Conservation (phyloP, 2,329 filamentous ascomycete genomes). For the Aurifilum marmelostoma region DNA sequence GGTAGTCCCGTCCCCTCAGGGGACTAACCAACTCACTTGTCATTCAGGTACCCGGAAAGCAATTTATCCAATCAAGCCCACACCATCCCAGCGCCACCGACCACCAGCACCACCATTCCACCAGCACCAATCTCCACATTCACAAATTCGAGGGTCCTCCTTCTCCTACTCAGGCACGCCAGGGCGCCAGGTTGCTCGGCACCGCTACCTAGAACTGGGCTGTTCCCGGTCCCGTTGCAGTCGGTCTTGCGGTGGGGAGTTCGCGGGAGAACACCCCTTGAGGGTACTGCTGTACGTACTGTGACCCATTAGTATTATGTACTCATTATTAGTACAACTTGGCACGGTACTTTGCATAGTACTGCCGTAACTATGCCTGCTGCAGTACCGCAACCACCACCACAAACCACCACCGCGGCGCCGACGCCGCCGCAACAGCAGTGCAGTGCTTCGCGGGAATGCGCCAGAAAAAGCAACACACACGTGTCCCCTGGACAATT, state of each 20-base stretch:
- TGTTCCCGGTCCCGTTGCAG: background rate
- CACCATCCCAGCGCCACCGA: no score
- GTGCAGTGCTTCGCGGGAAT: no score
- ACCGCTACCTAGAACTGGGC: background rate
- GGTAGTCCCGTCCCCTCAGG: background rate
- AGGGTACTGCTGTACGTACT: no score
- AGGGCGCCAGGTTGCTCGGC: background rate
- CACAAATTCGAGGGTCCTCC: background rate
- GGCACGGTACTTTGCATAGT: background rate
- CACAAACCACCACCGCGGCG: no score
- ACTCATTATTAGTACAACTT: background rate
- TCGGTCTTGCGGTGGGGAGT: background rate
- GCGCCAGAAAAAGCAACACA: slow-evolving; percentile 6
- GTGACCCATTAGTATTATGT: background rate
- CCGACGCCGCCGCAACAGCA: no score
- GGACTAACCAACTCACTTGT: background rate
- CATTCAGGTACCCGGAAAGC: background rate
- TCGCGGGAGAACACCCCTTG: background rate
- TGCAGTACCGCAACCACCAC: no score
- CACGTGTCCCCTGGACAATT: background rate
- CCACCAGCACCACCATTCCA: background rate
- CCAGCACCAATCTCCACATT: background rate
- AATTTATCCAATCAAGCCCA: background rate
- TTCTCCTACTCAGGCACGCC: no score
- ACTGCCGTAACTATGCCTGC: background rate